A percentile compares a stretch with the other conserved stretches of the same genome.
Evolutionary conservation across 208 protist genomes (phyloP).

Genomic region (Leishmania major): DNA sequence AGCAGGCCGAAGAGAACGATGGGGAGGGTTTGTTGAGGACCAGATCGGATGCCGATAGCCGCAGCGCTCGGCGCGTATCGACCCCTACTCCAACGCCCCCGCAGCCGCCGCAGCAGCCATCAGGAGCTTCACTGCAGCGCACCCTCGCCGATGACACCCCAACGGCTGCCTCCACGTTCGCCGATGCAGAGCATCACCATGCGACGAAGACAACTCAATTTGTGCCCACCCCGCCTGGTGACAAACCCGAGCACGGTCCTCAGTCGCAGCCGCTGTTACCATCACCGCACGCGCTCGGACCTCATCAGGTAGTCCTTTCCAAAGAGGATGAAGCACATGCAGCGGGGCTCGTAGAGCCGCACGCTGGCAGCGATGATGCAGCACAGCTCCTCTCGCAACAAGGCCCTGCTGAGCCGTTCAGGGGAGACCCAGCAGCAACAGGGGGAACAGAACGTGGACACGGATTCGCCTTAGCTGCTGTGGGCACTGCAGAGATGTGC

Average conservation of each 20-base stretch:
- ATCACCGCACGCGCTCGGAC: not conserved
- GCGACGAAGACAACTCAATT: not conserved
- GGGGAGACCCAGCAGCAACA: not conserved
- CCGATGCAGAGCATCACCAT: not conserved
- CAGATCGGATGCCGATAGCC: not conserved
- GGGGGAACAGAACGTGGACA: not conserved
- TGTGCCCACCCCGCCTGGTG: not conserved
- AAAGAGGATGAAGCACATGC: not conserved
- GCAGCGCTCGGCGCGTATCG: not conserved
- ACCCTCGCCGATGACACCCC: slow-evolving; percentile 1
- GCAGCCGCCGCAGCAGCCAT: not conserved
- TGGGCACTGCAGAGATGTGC: not conserved
- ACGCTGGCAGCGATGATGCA: not conserved
- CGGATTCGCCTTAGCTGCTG: not conserved
- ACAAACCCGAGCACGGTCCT: not conserved
- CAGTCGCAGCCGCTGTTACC: not conserved
- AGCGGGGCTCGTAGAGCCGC: not conserved
- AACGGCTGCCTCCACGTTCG: not conserved
- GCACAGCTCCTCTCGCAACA: not conserved
- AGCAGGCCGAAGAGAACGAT: not conserved
- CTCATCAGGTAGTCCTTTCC: not conserved
- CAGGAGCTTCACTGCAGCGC: not conserved
- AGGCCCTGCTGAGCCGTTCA: not conserved
- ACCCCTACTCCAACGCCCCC: not conserved
- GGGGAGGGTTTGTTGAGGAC: not conserved